Percentiles rank a stretch among this genome's conserved stretches.
Conservation (phyloP, 2,329 filamentous ascomycete genomes). For the Fusarium oxysporum region DNA sequence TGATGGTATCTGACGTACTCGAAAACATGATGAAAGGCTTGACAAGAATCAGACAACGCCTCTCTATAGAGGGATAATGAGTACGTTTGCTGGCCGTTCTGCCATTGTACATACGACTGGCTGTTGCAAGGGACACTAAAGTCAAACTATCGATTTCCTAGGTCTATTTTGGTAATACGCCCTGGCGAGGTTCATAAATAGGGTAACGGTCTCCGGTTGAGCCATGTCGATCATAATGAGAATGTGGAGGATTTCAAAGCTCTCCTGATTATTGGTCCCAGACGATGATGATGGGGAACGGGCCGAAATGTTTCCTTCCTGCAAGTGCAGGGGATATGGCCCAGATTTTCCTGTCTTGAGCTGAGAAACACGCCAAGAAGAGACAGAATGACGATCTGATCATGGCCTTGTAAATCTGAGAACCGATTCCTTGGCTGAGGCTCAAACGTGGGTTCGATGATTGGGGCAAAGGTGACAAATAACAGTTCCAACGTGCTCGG, state of each 20-base stretch:
- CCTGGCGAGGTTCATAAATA: background rate
- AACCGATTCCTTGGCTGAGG: background rate
- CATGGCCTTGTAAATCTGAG: background rate
- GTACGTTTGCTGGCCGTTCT: background rate
- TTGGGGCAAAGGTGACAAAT: background rate
- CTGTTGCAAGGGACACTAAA: background rate
- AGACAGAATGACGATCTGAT: background rate
- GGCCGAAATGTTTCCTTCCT: background rate
- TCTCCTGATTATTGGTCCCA: background rate
- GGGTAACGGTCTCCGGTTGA: background rate
- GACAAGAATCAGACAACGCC: background rate
- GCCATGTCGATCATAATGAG: conserved; percentile 5
- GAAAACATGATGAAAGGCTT: background rate
- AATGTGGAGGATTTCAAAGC: conserved; percentile 5
- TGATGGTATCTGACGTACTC: conserved; percentile 21
- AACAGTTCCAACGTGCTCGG: background rate
- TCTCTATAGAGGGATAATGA: background rate
- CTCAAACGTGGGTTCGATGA: background rate
- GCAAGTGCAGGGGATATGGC: background rate
- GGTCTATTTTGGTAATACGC: background rate
- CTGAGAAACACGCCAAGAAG: background rate
- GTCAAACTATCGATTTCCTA: conserved; percentile 16
- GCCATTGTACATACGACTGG: background rate
- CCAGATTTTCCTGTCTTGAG: background rate
- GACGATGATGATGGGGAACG: background rate